Conservation (phyloP, 2,329 filamentous ascomycete genomes). For the Nothophaeocryptopus gaeumannii region DNA sequence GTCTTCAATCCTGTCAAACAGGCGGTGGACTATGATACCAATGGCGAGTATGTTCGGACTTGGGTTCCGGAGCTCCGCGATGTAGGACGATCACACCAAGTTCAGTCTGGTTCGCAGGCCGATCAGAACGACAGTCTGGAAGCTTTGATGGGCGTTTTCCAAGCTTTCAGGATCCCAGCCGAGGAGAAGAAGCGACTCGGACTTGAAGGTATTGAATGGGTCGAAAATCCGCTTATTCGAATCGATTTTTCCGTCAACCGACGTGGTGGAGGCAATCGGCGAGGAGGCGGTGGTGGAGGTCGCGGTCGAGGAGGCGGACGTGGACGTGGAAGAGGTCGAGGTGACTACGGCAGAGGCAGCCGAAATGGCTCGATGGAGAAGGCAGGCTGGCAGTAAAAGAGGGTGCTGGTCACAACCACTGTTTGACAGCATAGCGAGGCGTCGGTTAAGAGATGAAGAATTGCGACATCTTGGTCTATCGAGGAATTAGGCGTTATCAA, state of each 20-base stretch:
- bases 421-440: too few relatives aligned
- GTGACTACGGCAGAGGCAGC: constrained; percentile 10
- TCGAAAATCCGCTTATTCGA: constrained; percentile 62
- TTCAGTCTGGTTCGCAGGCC: neutral
- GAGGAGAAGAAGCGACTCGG: constrained; percentile 58
- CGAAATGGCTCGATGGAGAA: constrained; percentile 20
- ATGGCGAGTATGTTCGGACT: constrained; percentile 66
- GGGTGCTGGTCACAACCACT: too few relatives aligned
- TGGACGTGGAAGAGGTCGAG: constrained; percentile 13
- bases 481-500: too few relatives aligned
- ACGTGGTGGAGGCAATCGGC: constrained; percentile 37
- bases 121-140: constrained; percentile 27
- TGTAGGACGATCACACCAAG: constrained; percentile 37
- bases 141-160: constrained; percentile 60
- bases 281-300: constrained; percentile 35
- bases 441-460: too few relatives aligned
- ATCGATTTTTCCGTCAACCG: constrained; percentile 62
- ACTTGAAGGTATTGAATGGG: constrained; percentile 60
- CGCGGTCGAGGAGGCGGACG: constrained; percentile 29
- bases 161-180: constrained; percentile 63
- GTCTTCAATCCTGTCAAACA: constrained; percentile 83
- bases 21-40: constrained; percentile 70
- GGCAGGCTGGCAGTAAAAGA: constrained; percentile 10
- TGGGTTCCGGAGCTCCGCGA: constrained; percentile 68
- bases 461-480: too few relatives aligned